Conservation (phyloP, 2,329 filamentous ascomycete genomes). For the Sclerotinia spermophila region DNA sequence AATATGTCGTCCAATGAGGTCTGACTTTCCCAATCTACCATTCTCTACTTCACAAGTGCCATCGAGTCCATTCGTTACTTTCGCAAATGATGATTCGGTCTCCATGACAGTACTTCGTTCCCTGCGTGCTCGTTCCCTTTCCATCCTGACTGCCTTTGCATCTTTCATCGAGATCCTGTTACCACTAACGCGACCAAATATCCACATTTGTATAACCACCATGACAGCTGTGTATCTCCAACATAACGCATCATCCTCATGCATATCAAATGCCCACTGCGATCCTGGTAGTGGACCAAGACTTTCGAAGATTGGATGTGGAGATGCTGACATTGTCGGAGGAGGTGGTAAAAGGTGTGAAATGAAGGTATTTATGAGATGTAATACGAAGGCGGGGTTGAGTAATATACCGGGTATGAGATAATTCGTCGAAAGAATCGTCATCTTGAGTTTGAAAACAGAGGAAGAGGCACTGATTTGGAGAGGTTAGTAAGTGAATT, state of each 20-base stretch:
- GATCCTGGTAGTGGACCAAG: constrained; percentile 34
- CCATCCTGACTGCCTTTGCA: constrained; percentile 26
- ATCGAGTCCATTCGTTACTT: not conserved
- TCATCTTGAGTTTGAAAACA: constrained; percentile 26
- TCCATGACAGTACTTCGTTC: constrained; percentile 7
- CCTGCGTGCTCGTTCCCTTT: constrained; percentile 23
- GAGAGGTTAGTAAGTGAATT: not conserved
- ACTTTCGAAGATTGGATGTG: constrained; percentile 33
- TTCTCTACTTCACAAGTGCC: not conserved
- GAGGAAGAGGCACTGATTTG: constrained; percentile 2
- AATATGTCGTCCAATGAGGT: not conserved
- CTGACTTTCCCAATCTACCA: not conserved
- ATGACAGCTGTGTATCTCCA: constrained; percentile 41
- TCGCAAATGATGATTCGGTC: not conserved
- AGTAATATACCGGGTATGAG: constrained; percentile 40
- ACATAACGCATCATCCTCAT: constrained; percentile 39
- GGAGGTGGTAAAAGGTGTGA: constrained; percentile 37
- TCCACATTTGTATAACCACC: constrained; percentile 39
- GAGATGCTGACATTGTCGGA: constrained; percentile 31
- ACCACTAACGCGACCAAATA: constrained; percentile 36
- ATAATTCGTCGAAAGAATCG: constrained; percentile 32
- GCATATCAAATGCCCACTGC: constrained; percentile 38
- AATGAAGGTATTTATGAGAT: constrained; percentile 40
- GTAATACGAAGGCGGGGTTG: constrained; percentile 41
- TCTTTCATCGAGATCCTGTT: constrained; percentile 29